Conservation (phyloP, 75 land plant genomes). For the Picea glauca region DNA sequence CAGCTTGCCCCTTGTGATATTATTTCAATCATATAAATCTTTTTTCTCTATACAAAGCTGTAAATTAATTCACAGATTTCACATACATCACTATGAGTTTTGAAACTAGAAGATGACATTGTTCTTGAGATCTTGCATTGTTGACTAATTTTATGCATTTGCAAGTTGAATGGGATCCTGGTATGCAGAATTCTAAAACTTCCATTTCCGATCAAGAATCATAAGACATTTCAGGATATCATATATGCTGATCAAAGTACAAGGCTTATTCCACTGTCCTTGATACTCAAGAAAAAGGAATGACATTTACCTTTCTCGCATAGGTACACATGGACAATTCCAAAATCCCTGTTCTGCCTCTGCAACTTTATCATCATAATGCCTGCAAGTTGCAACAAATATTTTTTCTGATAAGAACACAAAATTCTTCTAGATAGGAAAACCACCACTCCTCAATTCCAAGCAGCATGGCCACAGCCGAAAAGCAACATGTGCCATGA, state of each 20-base stretch:
- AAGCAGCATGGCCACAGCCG: not conserved
- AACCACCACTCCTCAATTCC: not conserved
- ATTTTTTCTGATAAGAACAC: not conserved
- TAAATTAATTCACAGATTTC: too few species aligned
- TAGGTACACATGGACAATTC: conserved; percentile 98
- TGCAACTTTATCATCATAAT: conserved; percentile 93
- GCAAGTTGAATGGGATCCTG: too few species aligned
- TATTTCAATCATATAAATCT: too few species aligned
- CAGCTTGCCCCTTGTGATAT: too few species aligned
- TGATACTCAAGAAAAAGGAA: too few species aligned
- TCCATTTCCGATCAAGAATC: too few species aligned
- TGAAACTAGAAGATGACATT: too few species aligned
- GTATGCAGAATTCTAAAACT: too few species aligned
- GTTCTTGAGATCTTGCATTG: too few species aligned
- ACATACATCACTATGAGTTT: too few species aligned
- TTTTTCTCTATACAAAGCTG: too few species aligned
- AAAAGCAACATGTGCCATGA: not conserved
- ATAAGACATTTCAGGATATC: not conserved
- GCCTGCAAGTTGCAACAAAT: conserved; percentile 32
- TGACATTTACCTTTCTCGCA: conserved; percentile 71
- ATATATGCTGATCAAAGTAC: not conserved
- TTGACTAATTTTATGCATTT: too few species aligned
- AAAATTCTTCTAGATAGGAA: not conserved
- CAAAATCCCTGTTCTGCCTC: conserved; percentile 89
- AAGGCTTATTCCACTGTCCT: not conserved